phyloP scores from a whole-genome alignment of 192 early-diverging fungal genomes.

The Gaertneriomyces semiglobifer region DNA sequence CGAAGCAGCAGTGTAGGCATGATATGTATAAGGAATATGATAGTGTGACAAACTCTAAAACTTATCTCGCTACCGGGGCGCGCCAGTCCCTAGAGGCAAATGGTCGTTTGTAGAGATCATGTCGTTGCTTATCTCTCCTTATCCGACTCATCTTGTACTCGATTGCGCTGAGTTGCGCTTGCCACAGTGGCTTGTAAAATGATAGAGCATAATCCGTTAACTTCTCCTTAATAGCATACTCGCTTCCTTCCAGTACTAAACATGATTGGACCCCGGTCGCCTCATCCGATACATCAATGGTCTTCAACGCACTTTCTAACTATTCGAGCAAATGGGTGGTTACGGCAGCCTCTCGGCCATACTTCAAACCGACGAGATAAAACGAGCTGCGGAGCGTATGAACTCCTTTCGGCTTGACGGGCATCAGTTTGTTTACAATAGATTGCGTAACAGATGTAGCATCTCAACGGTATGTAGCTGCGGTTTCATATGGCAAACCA shows the following conservation, averaged over 20 bases:
- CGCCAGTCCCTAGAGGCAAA: too few species aligned
- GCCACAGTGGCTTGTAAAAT: conserved; percentile 26
- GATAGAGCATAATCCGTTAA: conserved; percentile 7
- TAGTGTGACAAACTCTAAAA: too few species aligned
- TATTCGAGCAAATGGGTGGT: not conserved
- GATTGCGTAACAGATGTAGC: conserved; percentile 10
- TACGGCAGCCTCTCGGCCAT: not conserved
- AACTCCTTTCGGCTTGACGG: conserved; percentile 22
- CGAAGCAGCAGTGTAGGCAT: too few species aligned
- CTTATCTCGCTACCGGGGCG: too few species aligned
- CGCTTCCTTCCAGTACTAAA: conserved; percentile 12
- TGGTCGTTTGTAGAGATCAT: too few species aligned
- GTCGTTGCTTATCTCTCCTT: not conserved
- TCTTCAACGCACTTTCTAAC: not conserved
- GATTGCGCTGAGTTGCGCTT: conserved; percentile 9
- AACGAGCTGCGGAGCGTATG: conserved; percentile 24
- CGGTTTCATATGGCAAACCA: conserved; percentile 29
- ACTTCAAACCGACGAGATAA: conserved; percentile 23
- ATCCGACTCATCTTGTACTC: conserved; percentile 15
- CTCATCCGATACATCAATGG: conserved; percentile 12
- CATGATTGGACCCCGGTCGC: conserved; percentile 3
- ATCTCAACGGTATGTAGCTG: conserved; percentile 26
- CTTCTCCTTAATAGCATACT: conserved; percentile 1
- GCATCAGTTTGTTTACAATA: conserved; percentile 10
- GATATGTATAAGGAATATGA: too few species aligned